Evolutionary conservation across 2,329 filamentous ascomycete genomes (phyloP).

Genomic region (Cytospora mali): DNA sequence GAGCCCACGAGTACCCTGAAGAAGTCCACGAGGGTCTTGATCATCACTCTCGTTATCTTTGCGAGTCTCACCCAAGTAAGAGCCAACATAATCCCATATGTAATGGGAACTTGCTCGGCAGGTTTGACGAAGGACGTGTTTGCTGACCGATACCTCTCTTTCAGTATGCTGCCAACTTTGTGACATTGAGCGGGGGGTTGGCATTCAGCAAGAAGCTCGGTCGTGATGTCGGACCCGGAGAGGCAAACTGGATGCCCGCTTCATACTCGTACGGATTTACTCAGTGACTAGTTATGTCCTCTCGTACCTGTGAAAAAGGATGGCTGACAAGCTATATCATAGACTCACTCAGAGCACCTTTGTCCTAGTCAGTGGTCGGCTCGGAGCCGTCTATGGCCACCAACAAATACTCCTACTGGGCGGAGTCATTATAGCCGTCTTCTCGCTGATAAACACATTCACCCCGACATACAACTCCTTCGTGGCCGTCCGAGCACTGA

Average conservation of each 20-base stretch:
- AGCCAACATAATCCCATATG: not conserved
- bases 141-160: not conserved
- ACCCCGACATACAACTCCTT: conserved; percentile 46
- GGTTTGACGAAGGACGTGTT: fast-evolving
- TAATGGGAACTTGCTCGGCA: not conserved
- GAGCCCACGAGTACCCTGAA: conserved; percentile 10
- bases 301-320: not conserved
- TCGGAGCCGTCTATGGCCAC: conserved; percentile 57
- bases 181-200: conserved; percentile 37
- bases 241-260: conserved; percentile 45
- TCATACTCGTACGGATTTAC: conserved; percentile 38
- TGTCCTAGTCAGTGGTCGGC: conserved; percentile 53
- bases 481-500: conserved; percentile 47
- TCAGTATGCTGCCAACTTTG: conserved; percentile 37
- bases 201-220: conserved; percentile 36
- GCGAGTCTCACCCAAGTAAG: conserved; percentile 20
- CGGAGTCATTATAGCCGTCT: conserved; percentile 45
- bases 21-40: conserved; percentile 16
- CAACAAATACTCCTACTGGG: conserved; percentile 50
- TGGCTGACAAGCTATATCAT: not conserved
- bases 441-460: conserved; percentile 48
- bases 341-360: conserved; percentile 55
- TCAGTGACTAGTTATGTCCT: not conserved
- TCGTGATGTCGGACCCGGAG: conserved; percentile 34
- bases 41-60: conserved; percentile 19